Percentiles rank a stretch among this genome's conserved stretches.
phyloP scores from a whole-genome alignment of 2,329 filamentous ascomycete genomes.

The Fusarium sp. region DNA sequence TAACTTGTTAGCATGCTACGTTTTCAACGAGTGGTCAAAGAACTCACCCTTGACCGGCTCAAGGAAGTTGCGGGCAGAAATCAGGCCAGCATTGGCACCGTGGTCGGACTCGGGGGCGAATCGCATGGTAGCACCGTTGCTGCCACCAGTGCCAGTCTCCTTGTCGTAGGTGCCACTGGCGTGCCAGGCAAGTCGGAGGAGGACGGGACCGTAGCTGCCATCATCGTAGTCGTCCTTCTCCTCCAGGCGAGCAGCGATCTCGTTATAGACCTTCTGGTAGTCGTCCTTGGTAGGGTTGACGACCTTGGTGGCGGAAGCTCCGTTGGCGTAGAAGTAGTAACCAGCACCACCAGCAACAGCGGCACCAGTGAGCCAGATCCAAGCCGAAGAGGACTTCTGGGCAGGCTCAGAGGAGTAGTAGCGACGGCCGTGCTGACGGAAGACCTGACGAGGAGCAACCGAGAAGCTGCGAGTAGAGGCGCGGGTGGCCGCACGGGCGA shows the following conservation, averaged over 20 bases:
- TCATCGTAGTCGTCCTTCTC: constrained; percentile 97
- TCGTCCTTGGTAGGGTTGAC: constrained; percentile 84
- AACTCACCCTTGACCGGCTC: constrained; percentile 84
- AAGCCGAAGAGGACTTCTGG: constrained; percentile 59
- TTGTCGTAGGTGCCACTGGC: constrained; percentile 92
- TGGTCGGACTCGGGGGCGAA: constrained; percentile 90
- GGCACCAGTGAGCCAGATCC: constrained; percentile 69
- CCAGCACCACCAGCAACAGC: constrained; percentile 71
- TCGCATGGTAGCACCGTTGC: constrained; percentile 97
- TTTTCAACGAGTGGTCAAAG: neutral
- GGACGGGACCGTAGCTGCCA: constrained; percentile 92
- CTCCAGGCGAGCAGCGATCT: constrained; percentile 80
- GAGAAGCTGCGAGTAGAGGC: constrained; percentile 67
- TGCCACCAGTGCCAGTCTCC: constrained; percentile 87
- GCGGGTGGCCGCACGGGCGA: constrained; percentile 69
- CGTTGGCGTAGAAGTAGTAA: constrained; percentile 73
- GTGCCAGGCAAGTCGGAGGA: constrained; percentile 94
- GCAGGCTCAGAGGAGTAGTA: constrained; percentile 80
- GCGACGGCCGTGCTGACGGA: constrained; percentile 80
- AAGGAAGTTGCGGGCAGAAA: constrained; percentile 88
- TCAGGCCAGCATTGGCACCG: constrained; percentile 92
- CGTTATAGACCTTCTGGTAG: constrained; percentile 96
- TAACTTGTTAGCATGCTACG: constrained; percentile 9
- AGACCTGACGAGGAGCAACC: constrained; percentile 70
- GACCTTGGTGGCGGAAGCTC: constrained; percentile 63